These are phyloP conservation scores for Wickerhamomyces bisporus DNA, from an alignment of 805 yeast species.

Conservation along the genomic window DNA sequence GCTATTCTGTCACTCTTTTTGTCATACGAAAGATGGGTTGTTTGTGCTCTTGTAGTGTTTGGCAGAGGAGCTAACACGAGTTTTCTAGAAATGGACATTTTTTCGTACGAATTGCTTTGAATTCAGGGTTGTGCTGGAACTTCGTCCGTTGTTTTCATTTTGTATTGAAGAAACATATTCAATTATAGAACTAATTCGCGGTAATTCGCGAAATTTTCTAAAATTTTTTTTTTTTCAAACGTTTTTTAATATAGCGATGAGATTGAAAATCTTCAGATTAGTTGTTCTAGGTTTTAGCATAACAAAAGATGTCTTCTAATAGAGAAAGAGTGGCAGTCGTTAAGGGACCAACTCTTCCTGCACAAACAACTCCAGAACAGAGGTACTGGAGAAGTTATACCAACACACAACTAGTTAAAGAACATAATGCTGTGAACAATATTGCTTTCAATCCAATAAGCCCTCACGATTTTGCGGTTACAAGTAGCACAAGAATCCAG, in stretches of 20 bases:
- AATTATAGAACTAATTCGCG: neutral
- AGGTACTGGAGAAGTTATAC: conserved; percentile 88
- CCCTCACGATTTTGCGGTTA: conserved; percentile 91
- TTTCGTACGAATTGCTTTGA: neutral
- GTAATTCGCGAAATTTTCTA: neutral
- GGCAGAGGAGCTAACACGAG: conserved; percentile 73
- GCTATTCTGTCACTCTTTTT: conserved; percentile 61
- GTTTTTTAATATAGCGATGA: neutral
- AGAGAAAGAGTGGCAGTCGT: conserved; percentile 59
- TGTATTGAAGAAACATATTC: no score
- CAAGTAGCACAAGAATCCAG: conserved; percentile 88
- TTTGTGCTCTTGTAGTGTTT: conserved; percentile 61
- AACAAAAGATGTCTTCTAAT: conserved; percentile 69
- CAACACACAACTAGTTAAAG: conserved; percentile 86
- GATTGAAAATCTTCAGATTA: neutral
- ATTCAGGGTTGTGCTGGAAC: neutral
- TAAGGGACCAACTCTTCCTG: conserved; percentile 73
- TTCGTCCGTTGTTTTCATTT: no score
- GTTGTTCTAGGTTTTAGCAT: no score
- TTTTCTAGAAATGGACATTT: conserved; percentile 22
- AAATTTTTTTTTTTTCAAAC: neutral
- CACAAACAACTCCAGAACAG: conserved; percentile 86
- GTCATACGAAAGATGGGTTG: conserved; percentile 75
- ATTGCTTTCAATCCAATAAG: conserved; percentile 79
- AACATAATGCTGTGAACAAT: conserved; percentile 86